Evolutionary conservation across 352 stramenopile genomes (phyloP), one percentile per base, ranked within the genome.

Genomic region (Phytopythium aichiense): DNA sequence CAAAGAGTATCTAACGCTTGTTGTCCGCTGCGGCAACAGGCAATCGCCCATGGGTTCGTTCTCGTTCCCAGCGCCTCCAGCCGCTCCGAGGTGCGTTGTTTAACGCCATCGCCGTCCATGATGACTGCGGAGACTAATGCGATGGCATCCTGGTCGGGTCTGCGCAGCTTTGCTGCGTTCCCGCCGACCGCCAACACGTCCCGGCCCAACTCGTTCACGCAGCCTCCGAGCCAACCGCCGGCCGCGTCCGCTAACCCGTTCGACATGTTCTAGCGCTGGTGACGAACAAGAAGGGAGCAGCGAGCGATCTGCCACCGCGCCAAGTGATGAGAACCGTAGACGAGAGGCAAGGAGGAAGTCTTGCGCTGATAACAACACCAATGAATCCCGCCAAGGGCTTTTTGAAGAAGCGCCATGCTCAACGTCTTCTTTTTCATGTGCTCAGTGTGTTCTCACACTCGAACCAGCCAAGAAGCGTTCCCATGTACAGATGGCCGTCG

Each of bases 191-290:
- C 59, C 42, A 56, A 16, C 13, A 23, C 49, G 30, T 50, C 51
- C 25, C 42, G 50, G 6, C 50, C 58, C 16, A 63, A 63, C 50
- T 68, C 59, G 13, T 83, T 83, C 55, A 64, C 55, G 25, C 58
- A 74, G 58, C 71, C 78, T 16, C 65, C 74, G 54, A 58, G 51
- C 16, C 77, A 74, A 63, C 58, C 61, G 3, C 33, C 66, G 7
- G 67, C 74, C 20, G 67, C 74, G 45, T 61, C 83, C 31, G 75
- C 83, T 38, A 94, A 94, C 61, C 85, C 83, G 54, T 92, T 94
- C 68, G 85, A 94, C 66, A 83, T 94, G 79, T 91, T 94, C 69
- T 94, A 65, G 85, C n/a, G 13, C 22, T 22, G 7, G 2, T 55
- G 28, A 6, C 49, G 25, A 55, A 40, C 13, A 15, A 33, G 33